Conservation (phyloP, 768 basidiomycete genomes). For the Sutorius australiensis region DNA sequence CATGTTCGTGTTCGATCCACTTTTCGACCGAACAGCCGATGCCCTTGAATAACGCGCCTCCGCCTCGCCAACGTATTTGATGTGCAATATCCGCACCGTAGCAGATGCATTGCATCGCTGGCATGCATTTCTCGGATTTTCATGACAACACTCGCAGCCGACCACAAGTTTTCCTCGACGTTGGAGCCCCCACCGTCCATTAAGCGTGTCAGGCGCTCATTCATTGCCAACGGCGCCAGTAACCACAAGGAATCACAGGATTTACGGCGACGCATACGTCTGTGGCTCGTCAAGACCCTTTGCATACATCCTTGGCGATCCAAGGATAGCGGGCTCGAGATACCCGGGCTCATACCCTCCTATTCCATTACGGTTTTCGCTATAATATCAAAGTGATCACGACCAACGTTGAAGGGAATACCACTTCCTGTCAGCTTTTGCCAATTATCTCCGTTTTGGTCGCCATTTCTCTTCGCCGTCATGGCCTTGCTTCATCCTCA, state of each 20-base stretch:
- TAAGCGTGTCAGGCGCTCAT: constrained; percentile 1
- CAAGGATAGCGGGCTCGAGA: background rate
- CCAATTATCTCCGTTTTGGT: constrained; percentile 9
- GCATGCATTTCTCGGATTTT: constrained; percentile 9
- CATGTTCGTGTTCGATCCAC: constrained; percentile 14
- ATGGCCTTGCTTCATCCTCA: constrained; percentile 24
- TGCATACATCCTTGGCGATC: constrained; percentile 5
- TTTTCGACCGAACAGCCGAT: constrained; percentile 20
- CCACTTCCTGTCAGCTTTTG: constrained; percentile 4
- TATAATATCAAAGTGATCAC: constrained; percentile 1
- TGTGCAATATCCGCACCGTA: constrained; percentile 29
- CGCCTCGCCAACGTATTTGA: constrained; percentile 10
- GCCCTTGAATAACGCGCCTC: constrained; percentile 5
- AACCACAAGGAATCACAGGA: background rate
- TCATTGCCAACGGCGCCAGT: constrained; percentile 4
- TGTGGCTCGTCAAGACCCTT: background rate
- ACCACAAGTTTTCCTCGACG: constrained; percentile 26
- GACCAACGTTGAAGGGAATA: constrained; percentile 1
- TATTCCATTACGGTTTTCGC: constrained; percentile 1
- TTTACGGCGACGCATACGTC: background rate
- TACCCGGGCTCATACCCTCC: background rate
- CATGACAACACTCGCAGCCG: constrained; percentile 17
- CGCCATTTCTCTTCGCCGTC: constrained; percentile 2
- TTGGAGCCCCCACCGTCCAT: constrained; percentile 3
- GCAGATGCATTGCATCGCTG: constrained; percentile 11